Evolutionary conservation across 164 flowering plant genomes (phyloP), one percentile per base, ranked within the genome.

Genomic region (Kingdonia uniflora): DNA sequence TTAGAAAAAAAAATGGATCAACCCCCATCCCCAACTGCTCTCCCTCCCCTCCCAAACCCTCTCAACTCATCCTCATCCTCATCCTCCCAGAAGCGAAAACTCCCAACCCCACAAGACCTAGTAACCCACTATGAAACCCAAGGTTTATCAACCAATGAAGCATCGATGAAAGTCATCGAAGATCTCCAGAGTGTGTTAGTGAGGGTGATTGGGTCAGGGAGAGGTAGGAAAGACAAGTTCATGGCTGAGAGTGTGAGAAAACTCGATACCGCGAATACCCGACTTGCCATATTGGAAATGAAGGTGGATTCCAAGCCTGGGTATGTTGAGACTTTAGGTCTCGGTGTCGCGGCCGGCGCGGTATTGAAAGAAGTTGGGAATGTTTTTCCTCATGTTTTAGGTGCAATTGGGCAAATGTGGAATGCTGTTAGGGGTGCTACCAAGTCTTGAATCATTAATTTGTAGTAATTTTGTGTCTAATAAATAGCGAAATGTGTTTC

Each of bases 231-330:
- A 57, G 81, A 70, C 53, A 74, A 61, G 49, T 59, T 66, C 67
- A 51, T 67, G 67, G 64, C 57, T 0, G 80, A 79, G 21, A 52
- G 61, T 11, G 57, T 74, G 0, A 57, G 78, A 40, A 82, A 79
- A 73, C 72, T 84, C 35, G 89, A 87, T 8, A 54, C 62, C n/a
- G 61, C 54, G 17, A 69, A 68, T 52, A 52, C 69, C n/a, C 71
- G 91, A 11, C 71, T 87, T 12, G 75, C 82, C 10, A 55, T 77
- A 19, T 43, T 84, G 26, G 89, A 87, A 41, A 52, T 70, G 76
- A 87, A 82, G 77, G 13, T 87, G 25, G 87, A 84, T 50, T 67
- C 85, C 12, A 82, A 84, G 68, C 96, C 87, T 15, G 81, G 92
- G 5, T 80, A 57, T 51, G 70, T 41, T 0, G 74, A 80, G 40